Base-by-base conservation (phyloP, 768 basidiomycete species). In the Termitomyces eurrhizus region DNA sequence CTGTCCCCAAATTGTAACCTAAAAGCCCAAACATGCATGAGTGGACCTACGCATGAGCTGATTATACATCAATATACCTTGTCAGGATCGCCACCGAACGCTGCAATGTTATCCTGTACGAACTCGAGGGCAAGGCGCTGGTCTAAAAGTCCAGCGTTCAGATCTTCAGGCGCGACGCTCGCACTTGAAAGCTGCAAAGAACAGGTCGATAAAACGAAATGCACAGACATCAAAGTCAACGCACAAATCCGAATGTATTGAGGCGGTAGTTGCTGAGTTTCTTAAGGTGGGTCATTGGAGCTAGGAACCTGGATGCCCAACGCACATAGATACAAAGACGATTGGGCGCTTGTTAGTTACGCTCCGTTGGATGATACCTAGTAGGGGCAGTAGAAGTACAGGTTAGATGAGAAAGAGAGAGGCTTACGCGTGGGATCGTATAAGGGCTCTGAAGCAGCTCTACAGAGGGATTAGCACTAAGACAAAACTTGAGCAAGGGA, bases 191-290 rank as follows among this genome's bases (percentile, higher is more conserved):
- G 72, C 80, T 82, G 9, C 6, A 49, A n/a, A 26, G 18, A 29
- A 2, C 13, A 26, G n/a, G 9, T 29, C 3, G 16, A 32, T 39
- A 46, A 52, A 45, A 14, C 2, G 7, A 11, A 45, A 2, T 39
- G 6, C n/a, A 42, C 2, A 3, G 24, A 0, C 8, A 21, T 21
- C 21, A 58, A 44, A 12, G 21, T 33, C 35, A 24, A 29, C 77
- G 63, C 51, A 83, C 82, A 57, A 85, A 86, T 52, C 83, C 84
- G 61, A 84, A 84, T 0, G 81, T 80, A 64, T 84, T 85, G 45
- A 84, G 59, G 2, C 83, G 82, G 59, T 84, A 85, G 66, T 86
- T 85, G 9, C 82, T 84, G 61, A 5, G 24, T 24, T n/a, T n/a
- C 29, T 26, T 18, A 29, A 44, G 18, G 48, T 24, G 24, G 57